Evolutionary conservation across 1,284 basidiomycete species (phyloP), one percentile per base, ranked within the genome.

Genomic region (Anthracocystis walkeri): DNA sequence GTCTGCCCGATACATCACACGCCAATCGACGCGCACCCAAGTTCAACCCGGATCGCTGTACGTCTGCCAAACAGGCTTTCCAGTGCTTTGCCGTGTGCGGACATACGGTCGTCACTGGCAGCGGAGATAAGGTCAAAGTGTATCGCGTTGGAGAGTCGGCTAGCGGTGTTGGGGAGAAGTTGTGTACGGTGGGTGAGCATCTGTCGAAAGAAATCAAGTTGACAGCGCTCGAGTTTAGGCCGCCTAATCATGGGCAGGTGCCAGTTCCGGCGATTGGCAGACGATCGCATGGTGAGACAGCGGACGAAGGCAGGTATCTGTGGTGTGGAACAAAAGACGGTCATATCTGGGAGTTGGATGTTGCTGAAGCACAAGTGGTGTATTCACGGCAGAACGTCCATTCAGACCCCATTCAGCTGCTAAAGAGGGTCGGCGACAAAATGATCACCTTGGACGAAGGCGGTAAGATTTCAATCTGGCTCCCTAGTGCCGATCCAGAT

Each of bases 391-490:
- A 65, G 35, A 78, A 69, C 33, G 65, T 80, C 1, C 83, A 84
- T 48, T 68, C 72, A 14, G 71, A 74, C 16, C 68, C 81, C 1
- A 79, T 84, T 27, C 52, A 68, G 29, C 45, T 81, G 48, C 46
- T 84, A 11, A 63, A 68, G 31, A 55, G 82, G 14, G 68, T 83
- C 18, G 80, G 81, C 33, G 62, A 69, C 46, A 60, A 70, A 42
- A 83, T 84, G 75, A 49, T 83, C 23, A 65, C 71, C 23, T 27
- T 84, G 31, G 83, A 84, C 55, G 83, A 84, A 52, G 75, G 78
- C 14, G 83, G 83, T 18, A 84, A 84, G 70, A 83, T 84, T 42
- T 79, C 75, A 1, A 62, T 77, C 35, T 84, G 83, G 82, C 53
- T 81, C 6, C 68, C 77, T 2, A 66, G 61, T 16, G 11, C 58